Evolutionary conservation across 140 eudicot species (phyloP).

Genomic region (Artemisia princeps): DNA sequence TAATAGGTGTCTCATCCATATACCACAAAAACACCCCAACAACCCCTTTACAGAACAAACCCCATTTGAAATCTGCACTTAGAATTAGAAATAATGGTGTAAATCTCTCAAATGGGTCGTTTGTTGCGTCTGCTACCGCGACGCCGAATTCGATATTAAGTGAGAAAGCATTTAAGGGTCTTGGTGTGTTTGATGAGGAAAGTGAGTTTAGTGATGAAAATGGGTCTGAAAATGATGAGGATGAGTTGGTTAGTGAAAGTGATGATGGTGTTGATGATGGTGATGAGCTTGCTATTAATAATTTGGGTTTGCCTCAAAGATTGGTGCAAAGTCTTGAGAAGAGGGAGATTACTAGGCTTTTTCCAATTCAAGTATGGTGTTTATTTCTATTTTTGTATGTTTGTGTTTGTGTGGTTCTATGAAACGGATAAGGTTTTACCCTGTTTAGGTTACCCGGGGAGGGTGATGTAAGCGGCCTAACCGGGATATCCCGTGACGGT

Average conservation of each 20-base stretch:
- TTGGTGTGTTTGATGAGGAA: conserved; percentile 52
- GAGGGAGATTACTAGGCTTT: conserved; percentile 71
- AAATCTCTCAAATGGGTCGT: conserved; percentile 2
- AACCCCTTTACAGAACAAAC: conserved; percentile 31
- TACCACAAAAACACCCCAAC: conserved; percentile 34
- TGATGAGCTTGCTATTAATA: conserved; percentile 61
- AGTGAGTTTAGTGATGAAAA: conserved; percentile 40
- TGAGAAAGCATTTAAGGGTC: conserved; percentile 78
- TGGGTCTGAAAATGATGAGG: conserved; percentile 30
- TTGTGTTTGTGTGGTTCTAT: too few relatives aligned
- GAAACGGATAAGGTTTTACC: too few relatives aligned
- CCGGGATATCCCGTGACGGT: too few relatives aligned
- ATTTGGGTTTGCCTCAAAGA: conserved; percentile 73
- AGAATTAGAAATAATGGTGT: conserved; percentile 5
- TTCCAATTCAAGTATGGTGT: conserved; percentile 71
- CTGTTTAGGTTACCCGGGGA: too few relatives aligned
- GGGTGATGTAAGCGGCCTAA: too few relatives aligned
- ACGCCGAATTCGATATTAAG: conserved; percentile 71
- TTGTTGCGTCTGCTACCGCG: conserved; percentile 56
- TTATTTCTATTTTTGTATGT: too few relatives aligned
- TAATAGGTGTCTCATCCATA: conserved; percentile 56
- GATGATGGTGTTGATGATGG: conserved; percentile 29
- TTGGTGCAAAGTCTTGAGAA: conserved; percentile 58
- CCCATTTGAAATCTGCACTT: conserved; percentile 20
- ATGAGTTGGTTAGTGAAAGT: background rate